Base-by-base conservation (phyloP, 169 alveolate species). In the Babesia bovis region DNA sequence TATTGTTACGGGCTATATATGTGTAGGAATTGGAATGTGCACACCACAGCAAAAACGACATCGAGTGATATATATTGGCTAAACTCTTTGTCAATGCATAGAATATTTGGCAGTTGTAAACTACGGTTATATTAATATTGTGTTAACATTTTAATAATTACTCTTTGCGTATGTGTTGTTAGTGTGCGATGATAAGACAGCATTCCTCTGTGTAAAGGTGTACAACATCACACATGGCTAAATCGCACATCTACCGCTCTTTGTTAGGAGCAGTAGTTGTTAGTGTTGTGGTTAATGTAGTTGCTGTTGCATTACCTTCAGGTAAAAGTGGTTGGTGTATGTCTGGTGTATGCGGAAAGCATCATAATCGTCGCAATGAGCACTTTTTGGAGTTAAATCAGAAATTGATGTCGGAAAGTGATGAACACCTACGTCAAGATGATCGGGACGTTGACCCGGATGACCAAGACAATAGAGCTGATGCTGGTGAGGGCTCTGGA, bases 121-220 rank as follows among this genome's bases (percentile, higher is more conserved):
- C 19, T 19, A 47, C 7, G 19, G 32, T 12, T 5, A 47, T 7
- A 7, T 5, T 47, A 13, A 5, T 13, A 47, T 19, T 47, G 55
- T 47, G 26, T 47, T 13, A 47, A 13, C 19, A 47, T 47, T 17
- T 5, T 47, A 17, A 12, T 17, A 2, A 23, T 1, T 2, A 26
- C 7, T n/a, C n/a, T n/a, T n/a, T 44, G 42, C 23, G 26, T 44
- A 53, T 44, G 47, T 3, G 10, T 32, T 3, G 36, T 15, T 40
- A 44, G 65, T 53, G 65, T 53, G 65, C 42, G 65, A 53, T 44
- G 25, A 40, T 7, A 28, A 9, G 45, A 53, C 65, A 32, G 10
- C 47, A 53, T 44, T 19, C 32, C 19, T 0, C 15, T 26, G 10
- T 12, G 21, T n/a, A 26, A 15, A 28, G 3, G 65, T 15, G 5